Evolutionary conservation across 23 red algal species (phyloP).

Genomic region (Gracilariopsis chorda): DNA sequence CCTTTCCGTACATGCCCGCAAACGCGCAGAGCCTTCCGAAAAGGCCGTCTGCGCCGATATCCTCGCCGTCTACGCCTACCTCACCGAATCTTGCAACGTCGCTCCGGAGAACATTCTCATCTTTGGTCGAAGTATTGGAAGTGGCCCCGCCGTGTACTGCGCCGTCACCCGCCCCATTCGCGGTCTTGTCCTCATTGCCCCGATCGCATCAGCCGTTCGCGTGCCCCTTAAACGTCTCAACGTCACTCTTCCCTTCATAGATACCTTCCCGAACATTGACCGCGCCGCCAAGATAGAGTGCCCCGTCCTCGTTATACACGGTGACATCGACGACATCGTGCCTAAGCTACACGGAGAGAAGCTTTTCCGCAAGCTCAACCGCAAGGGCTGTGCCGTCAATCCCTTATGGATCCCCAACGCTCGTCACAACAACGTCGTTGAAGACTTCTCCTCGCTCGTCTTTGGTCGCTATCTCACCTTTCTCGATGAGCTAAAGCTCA

Average conservation of each 20-base stretch:
- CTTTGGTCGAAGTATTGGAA: slow-evolving; percentile 67
- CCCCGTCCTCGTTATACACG: slow-evolving; percentile 79
- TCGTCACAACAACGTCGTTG: slow-evolving; percentile 50
- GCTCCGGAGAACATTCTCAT: slow-evolving; percentile 64
- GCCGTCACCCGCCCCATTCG: slow-evolving; percentile 34
- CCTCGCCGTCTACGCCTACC: slow-evolving; percentile 59
- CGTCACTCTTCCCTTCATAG: slow-evolving; percentile 68
- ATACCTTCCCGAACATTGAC: slow-evolving; percentile 79
- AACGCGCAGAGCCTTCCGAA: slow-evolving; percentile 64
- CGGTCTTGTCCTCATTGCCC: slow-evolving; percentile 74
- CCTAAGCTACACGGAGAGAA: slow-evolving; percentile 55
- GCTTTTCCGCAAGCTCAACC: slow-evolving; percentile 27
- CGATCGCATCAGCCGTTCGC: slow-evolving; percentile 67
- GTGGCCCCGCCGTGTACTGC: slow-evolving; percentile 58
- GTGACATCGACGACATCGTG: slow-evolving; percentile 67
- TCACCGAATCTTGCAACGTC: slow-evolving; percentile 34
- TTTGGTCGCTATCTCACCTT: slow-evolving; percentile 25
- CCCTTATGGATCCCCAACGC: slow-evolving; percentile 44
- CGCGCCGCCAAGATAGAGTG: slow-evolving; percentile 54
- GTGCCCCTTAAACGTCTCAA: slow-evolving; percentile 39
- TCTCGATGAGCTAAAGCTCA: slow-evolving; percentile 40
- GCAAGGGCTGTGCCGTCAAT: slow-evolving; percentile 41
- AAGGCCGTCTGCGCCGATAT: slow-evolving; percentile 58
- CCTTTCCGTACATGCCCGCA: slow-evolving; percentile 5
- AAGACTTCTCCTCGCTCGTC: slow-evolving; percentile 36